A percentile compares a stretch with the other conserved stretches of the same genome.
Conservation (phyloP, 805 yeast genomes). For the Starmerella vitae region DNA sequence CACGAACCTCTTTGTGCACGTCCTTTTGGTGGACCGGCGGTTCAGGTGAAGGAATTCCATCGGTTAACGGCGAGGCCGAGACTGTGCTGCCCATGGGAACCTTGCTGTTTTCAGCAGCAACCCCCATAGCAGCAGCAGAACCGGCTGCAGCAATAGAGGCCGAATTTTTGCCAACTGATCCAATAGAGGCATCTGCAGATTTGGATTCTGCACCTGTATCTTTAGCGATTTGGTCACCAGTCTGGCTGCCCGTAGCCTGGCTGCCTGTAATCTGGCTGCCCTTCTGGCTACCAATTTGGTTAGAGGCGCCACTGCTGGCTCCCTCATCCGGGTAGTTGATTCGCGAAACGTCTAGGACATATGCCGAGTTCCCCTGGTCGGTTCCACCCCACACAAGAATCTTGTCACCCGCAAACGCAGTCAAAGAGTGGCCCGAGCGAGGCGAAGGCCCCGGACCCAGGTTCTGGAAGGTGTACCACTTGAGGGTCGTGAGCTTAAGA, state of each 20-base stretch:
- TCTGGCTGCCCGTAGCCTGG: too few relatives aligned
- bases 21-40: too few relatives aligned
- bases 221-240: too few relatives aligned
- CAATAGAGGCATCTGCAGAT: not conserved
- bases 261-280: too few relatives aligned
- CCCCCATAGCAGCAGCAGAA: conserved; percentile 2
- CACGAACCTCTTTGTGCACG: conserved; percentile 10
- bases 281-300: too few relatives aligned
- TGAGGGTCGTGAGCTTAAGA: conserved; percentile 56
- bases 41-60: too few relatives aligned
- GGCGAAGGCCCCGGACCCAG: conserved; percentile 54
- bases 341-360: conserved; percentile 45
- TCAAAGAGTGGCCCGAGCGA: conserved; percentile 82
- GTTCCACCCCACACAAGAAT: conserved; percentile 80
- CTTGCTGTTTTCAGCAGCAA: not conserved
- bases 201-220: too few relatives aligned
- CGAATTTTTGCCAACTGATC: not conserved
- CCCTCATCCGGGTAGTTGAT: conserved; percentile 32
- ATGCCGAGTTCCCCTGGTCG: conserved; percentile 44
- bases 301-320: too few relatives aligned
- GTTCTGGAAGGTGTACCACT: conserved; percentile 58
- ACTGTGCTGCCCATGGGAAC: not conserved
- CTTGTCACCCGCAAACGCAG: conserved; percentile 55
- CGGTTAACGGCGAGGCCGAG: too few relatives aligned
- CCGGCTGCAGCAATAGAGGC: conserved; percentile 2